Conservation (phyloP, 257 asterid species). For the Plectranthus barbatus region DNA sequence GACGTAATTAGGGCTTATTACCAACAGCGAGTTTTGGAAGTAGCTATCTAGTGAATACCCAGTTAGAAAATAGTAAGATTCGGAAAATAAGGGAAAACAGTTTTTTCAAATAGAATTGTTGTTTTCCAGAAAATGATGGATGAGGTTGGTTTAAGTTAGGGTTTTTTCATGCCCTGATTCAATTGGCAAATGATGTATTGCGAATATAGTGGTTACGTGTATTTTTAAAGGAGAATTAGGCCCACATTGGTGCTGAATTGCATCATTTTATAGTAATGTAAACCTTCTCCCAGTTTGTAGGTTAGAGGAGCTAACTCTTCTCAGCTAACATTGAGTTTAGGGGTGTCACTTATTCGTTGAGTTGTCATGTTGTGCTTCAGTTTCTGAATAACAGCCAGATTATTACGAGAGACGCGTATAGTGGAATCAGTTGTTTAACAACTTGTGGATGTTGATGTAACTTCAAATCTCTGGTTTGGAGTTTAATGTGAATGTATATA, state of each 20-base stretch:
- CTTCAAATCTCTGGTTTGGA: neutral
- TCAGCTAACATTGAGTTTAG: neutral
- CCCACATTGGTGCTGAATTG: neutral
- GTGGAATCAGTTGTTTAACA: neutral
- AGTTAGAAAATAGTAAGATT: too few relatives aligned
- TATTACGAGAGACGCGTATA: neutral
- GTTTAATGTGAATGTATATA: neutral
- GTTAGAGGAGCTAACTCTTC: neutral
- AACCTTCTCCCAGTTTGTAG: neutral
- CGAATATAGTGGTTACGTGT: neutral
- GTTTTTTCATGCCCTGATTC: neutral
- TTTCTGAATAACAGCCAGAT: neutral
- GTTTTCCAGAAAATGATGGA: neutral
- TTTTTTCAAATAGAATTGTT: neutral
- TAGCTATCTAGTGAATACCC: too few relatives aligned
- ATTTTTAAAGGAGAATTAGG: neutral
- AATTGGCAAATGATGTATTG: neutral
- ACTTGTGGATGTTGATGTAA: neutral
- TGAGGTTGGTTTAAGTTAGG: neutral
- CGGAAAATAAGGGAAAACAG: neutral
- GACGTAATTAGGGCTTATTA: neutral
- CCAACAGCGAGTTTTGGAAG: too few relatives aligned
- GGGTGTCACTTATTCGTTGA: neutral
- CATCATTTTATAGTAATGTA: neutral
- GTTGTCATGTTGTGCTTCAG: neutral